Conservation (phyloP, 225 moss, liverwort and hornwort genomes). For the Ulota crispa region DNA sequence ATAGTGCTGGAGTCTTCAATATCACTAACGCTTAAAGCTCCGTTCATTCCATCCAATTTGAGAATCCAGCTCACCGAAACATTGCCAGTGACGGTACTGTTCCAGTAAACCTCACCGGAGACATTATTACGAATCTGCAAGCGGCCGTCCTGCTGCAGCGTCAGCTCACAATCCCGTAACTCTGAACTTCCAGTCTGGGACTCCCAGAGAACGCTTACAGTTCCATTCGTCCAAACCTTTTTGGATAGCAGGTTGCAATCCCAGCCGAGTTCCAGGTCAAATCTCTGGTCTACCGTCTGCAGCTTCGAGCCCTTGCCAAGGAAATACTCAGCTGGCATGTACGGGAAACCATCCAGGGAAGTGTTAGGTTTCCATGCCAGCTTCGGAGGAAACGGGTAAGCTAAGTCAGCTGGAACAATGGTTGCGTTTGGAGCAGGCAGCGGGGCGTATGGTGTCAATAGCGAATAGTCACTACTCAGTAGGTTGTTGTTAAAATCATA, state of each 20-base stretch:
- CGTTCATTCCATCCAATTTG: constrained; percentile 19
- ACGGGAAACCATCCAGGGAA: constrained; percentile 36
- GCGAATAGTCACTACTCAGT: constrained; percentile 6
- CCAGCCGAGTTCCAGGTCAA: constrained; percentile 7
- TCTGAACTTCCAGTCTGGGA: constrained; percentile 27
- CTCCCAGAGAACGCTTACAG: constrained; percentile 30
- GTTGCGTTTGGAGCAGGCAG: constrained; percentile 18
- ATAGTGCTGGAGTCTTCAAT: constrained; percentile 22
- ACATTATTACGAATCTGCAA: constrained; percentile 23
- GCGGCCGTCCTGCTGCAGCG: constrained; percentile 35
- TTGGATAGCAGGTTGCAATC: constrained; percentile 31
- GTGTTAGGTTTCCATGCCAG: constrained; percentile 29
- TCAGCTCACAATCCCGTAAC: constrained; percentile 28
- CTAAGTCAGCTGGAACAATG: not conserved
- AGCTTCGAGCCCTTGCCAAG: constrained; percentile 29
- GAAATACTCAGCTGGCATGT: constrained; percentile 39
- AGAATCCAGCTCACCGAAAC: constrained; percentile 34
- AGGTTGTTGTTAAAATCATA: constrained; percentile 20
- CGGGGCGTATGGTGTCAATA: constrained; percentile 17
- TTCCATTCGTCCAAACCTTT: constrained; percentile 21
- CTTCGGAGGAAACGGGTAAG: constrained; percentile 31
- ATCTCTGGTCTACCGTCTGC: constrained; percentile 30
- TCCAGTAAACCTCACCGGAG: constrained; percentile 32
- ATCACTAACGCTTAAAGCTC: constrained; percentile 31
- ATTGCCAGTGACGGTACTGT: constrained; percentile 18